A percentile compares a stretch with the other conserved stretches of the same genome.
These are phyloP conservation scores for Acorus calamus DNA, from an alignment of 106 monocot genomes.

Conservation along the genomic window DNA sequence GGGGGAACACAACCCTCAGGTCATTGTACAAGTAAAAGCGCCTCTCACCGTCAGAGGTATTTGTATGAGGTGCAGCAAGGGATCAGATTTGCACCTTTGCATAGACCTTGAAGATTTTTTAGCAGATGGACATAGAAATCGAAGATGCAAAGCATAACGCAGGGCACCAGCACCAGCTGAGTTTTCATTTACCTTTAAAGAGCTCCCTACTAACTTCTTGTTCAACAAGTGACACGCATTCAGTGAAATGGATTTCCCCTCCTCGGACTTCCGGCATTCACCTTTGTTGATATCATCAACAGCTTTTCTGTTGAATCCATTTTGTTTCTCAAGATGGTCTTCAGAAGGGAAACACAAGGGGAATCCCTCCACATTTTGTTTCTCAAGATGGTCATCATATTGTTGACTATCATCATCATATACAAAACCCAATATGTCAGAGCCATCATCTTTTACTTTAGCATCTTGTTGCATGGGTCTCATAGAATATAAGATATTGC, in stretches of 20 bases:
- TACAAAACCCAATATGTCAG: conserved; percentile 10
- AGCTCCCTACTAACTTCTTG: conserved; percentile 17
- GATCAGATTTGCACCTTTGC: conserved; percentile 71
- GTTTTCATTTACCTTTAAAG: conserved; percentile 40
- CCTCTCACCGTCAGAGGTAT: conserved; percentile 38
- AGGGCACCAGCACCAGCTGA: conserved; percentile 12
- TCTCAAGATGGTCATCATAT: conserved; percentile 1
- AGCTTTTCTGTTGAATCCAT: background rate
- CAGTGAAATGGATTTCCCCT: conserved; percentile 2
- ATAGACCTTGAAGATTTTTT: conserved; percentile 49
- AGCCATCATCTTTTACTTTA: conserved; percentile 6
- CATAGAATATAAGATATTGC: background rate
- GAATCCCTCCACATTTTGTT: conserved; percentile 9
- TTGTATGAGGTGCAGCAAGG: conserved; percentile 30
- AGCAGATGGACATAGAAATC: conserved; percentile 54
- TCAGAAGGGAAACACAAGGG: background rate
- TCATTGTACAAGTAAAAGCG: conserved; percentile 91
- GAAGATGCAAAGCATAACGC: conserved; percentile 87
- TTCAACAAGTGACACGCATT: conserved; percentile 7
- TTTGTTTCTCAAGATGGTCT: too few species aligned
- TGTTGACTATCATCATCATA: background rate
- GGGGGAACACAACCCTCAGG: conserved; percentile 89
- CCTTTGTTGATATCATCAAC: background rate
- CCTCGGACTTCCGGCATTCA: conserved; percentile 1
- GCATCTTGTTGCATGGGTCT: background rate